Evolutionary conservation across 2,329 filamentous ascomycete genomes (phyloP), one percentile per base, ranked within the genome.

Genomic region (Aspergillus clavatus): DNA sequence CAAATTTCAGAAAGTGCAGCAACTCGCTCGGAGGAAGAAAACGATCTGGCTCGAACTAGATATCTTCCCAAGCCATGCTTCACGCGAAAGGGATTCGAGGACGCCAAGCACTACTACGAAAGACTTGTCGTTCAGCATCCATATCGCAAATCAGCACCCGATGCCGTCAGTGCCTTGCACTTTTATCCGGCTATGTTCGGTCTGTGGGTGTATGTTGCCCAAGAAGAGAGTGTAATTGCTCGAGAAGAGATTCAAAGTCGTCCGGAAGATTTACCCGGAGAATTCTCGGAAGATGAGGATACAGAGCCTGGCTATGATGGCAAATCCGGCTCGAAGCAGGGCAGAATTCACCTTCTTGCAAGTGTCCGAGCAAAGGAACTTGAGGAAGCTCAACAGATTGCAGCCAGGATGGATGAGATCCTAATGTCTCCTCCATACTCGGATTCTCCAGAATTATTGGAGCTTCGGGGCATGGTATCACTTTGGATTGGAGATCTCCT

Each of bases 131-230:
- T 89, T 54, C 84, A 89, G 60, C 79, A 90, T 65, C 84, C 88
- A 5, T 83, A 85, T 72, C 80, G 83, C 56, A 75, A 80, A 56
- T 73, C 74, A 48, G 73, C 76, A 4, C 81, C 82, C 0, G 69
- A 79, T 40, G 69, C 74, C 3, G 69, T 83, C 33, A 85, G 81
- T 52, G 82, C 87, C 8, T 62, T 86, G 28, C 82, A 88, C 49
- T 95, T 96, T 63, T 90, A 89, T 69, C 83, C 87, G 11, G 85
- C 86, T 11, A 79, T 95, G 70, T 83, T 91, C 55, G 82, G 82
- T 39, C 79, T 89, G 37, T 91, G 93, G 79, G 78, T 95, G 41
- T 90, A 88, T 62, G 81, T 86, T 50, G 73, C 83, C 1, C 80
- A 87, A 58, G 74, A 80, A 38, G 82, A 82, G 70, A 78, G 78